These are phyloP conservation scores for Dorcoceras hygrometricum DNA, from an alignment of 257 asterid genomes.

Conservation along the genomic window DNA sequence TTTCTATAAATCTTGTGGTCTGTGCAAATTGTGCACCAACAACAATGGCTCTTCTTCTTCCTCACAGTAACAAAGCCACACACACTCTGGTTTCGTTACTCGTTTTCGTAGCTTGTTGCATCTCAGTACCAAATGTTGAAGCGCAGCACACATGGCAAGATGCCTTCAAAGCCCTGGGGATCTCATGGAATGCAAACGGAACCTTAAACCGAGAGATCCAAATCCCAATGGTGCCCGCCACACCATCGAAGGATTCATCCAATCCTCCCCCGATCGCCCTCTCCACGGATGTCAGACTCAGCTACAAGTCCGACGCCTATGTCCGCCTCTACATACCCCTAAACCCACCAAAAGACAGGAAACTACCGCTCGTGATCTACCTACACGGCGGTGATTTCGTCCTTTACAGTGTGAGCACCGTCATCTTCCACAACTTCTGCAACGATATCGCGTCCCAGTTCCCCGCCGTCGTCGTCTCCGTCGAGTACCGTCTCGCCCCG, in stretches of 20 bases:
- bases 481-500: constrained; percentile 43
- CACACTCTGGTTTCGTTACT: no score
- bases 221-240: constrained; percentile 32
- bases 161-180: constrained; percentile 30
- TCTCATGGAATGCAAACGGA: constrained; percentile 34
- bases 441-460: constrained; percentile 30
- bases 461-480: constrained; percentile 35
- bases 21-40: no score
- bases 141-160: constrained; percentile 30
- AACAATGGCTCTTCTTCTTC: background rate
- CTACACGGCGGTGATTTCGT: constrained; percentile 47
- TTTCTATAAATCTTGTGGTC: no score
- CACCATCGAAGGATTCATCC: constrained; percentile 6
- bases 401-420: constrained; percentile 35
- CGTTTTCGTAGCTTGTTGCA: background rate
- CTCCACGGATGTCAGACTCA: constrained; percentile 28
- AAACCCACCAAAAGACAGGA: constrained; percentile 17
- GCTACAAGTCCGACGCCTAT: constrained; percentile 18
- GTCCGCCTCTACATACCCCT: constrained; percentile 32
- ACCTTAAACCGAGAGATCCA: constrained; percentile 27
- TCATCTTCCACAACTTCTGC: constrained; percentile 41
- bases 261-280: constrained; percentile 18
- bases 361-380: constrained; percentile 36
- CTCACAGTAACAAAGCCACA: background rate
- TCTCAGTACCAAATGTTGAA: background rate